Evolutionary conservation across 495 filamentous ascomycete genomes (phyloP), one percentile per base, ranked within the genome.

Genomic region (Cercophora sp.): DNA sequence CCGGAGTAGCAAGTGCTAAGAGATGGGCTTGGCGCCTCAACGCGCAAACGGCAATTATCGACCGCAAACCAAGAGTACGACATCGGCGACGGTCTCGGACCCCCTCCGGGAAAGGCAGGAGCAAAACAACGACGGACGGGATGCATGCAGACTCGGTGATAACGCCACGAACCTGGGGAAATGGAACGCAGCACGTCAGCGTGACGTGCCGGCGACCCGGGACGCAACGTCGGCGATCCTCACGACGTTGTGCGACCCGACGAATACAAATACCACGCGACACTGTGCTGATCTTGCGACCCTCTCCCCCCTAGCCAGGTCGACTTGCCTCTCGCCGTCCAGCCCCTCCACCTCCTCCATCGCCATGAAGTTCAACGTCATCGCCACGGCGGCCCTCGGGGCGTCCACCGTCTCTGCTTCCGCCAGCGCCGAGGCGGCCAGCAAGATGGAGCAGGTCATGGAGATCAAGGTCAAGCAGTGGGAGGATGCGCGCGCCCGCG

Each of bases 371-470:
- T 18, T 43, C 40, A 43, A 41, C 37, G 15, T 25, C 40, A 13
- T 43, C 40, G 20, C 22, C 40, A 13, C 40, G 16, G 20, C 40
- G 19, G 18, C 40, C 40, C 3, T 43, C 13, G 40, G 40, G 6
- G 40, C 40, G 20, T 43, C 40, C 1, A 22, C 25, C 20, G 40
- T 22, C 18, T 43, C 40, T n/a, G 40, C 40, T 6, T n/a, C n/a
- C n/a, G 40, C 19, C 40, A 43, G 5, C 4, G 40, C 40, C 19
- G 40, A 18, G 16, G n/a, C 19, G 19, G 40, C 40, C 16, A 22
- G 40, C 34, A 47, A 48, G 15, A 54, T 54, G 52, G 52, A 48
- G 26, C 31, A 47, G 26, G 16, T 54, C n/a, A 54, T 54, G 52
- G 42, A 25, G 2, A 20, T 48, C 52, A 54, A 48, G 52, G 26